Evolutionary conservation across 805 yeast species (phyloP).

Genomic region (Saccharomycopsis fibuligera): DNA sequence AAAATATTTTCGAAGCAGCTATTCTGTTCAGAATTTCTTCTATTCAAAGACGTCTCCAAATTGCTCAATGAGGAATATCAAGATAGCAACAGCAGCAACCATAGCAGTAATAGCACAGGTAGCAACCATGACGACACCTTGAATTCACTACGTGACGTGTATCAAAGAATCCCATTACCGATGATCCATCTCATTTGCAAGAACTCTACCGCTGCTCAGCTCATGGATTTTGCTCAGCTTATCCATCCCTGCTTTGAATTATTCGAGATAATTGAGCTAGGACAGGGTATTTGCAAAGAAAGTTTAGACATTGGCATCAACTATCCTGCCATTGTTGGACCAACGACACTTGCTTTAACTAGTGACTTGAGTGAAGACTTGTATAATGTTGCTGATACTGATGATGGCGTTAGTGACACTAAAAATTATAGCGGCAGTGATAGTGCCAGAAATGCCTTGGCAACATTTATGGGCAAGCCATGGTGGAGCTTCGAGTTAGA

Average conservation of each 20-base stretch:
- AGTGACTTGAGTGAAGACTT: constrained; percentile 1
- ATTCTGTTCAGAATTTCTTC: constrained; percentile 8
- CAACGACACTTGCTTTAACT: constrained; percentile 5
- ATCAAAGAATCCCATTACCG: constrained; percentile 2
- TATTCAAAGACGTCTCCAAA: constrained; percentile 9
- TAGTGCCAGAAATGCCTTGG: neutral
- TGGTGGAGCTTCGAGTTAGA: constrained; percentile 5
- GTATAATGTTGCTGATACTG: neutral
- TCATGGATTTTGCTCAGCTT: neutral
- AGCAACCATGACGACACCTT: neutral
- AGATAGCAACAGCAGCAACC: neutral
- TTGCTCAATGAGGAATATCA: neutral
- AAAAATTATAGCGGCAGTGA: too few species aligned
- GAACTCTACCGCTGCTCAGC: neutral
- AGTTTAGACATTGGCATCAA: neutral
- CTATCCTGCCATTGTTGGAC: constrained; percentile 9
- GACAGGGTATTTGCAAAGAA: constrained; percentile 15
- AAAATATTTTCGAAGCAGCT: constrained; percentile 3
- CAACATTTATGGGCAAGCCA: constrained; percentile 3
- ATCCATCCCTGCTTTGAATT: constrained; percentile 9
- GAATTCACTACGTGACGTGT: neutral
- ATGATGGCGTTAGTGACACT: neutral
- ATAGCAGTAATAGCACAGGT: neutral
- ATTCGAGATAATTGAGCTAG: constrained; percentile 8
- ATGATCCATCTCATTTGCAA: constrained; percentile 5